phyloP scores from a whole-genome alignment of 2,329 filamentous ascomycete species.

The Clarireedia monteithiana region DNA sequence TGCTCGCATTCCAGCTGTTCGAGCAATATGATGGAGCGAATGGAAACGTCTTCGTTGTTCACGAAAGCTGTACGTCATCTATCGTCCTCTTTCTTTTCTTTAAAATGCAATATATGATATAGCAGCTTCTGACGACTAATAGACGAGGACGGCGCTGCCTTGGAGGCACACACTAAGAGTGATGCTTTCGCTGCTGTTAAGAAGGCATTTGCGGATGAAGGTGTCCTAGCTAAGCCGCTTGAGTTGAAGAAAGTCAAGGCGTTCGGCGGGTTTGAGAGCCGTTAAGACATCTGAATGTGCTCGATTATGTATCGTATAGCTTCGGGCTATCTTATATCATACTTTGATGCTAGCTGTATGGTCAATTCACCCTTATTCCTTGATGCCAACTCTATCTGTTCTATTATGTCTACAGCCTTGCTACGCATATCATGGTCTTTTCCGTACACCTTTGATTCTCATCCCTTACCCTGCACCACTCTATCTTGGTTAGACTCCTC shows the following conservation, averaged over 20 bases:
- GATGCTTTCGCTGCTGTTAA: background rate
- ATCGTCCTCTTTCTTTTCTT: no score
- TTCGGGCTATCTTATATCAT: no score
- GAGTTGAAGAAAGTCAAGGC: constrained; percentile 2
- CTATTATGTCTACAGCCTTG: no score
- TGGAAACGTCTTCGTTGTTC: constrained; percentile 1
- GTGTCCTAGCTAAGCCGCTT: background rate
- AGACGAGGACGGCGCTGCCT: background rate
- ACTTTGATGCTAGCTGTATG: no score
- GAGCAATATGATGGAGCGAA: background rate
- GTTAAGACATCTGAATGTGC: background rate
- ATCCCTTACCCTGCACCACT: no score
- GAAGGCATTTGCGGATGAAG: background rate
- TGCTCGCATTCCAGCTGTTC: background rate
- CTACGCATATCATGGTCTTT: no score
- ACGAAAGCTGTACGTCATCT: constrained; percentile 1
- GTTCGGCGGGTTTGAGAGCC: constrained; percentile 1
- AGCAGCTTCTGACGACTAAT: background rate
- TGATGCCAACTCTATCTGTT: no score
- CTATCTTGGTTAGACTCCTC: no score
- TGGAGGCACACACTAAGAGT: background rate
- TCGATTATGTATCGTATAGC: background rate
- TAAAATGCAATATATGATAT: no score
- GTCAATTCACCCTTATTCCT: no score
- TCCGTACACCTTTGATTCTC: no score